Percentiles rank a stretch among this genome's conserved stretches.
Evolutionary conservation across 2,329 filamentous ascomycete genomes (phyloP).

Genomic region (Aspergillus felis): DNA sequence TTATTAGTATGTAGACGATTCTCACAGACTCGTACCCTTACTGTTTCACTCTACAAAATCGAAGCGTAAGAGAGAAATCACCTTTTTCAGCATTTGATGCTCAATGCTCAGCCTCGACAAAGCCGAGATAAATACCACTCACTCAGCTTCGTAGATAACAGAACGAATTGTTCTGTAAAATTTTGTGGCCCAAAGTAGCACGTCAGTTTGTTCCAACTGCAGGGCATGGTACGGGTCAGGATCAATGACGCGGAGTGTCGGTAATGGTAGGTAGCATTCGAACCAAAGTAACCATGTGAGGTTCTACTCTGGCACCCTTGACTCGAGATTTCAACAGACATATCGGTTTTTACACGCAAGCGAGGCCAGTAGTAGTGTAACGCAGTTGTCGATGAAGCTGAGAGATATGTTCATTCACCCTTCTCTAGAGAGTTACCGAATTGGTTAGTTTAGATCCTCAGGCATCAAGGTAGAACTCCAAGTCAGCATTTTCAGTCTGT

Average conservation of each 20-base stretch:
- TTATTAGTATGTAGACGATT: no score
- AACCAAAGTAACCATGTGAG: conserved; percentile 9
- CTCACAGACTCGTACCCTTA: neutral
- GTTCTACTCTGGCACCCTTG: neutral
- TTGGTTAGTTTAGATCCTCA: neutral
- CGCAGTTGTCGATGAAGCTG: neutral
- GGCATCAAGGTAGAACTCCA: neutral
- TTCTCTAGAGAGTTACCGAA: no score
- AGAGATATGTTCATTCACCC: no score
- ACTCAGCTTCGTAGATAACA: neutral
- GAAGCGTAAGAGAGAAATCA: no score
- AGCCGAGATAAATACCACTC: neutral
- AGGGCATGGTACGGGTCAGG: neutral
- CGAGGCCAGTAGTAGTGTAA: no score
- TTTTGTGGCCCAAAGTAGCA: neutral
- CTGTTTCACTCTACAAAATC: neutral
- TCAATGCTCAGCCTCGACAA: neutral
- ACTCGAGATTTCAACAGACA: neutral
- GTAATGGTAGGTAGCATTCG: conserved; percentile 8
- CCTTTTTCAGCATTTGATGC: neutral
- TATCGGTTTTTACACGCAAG: neutral
- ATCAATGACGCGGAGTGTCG: conserved; percentile 20
- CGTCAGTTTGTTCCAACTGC: conserved; percentile 9
- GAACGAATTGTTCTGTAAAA: neutral
- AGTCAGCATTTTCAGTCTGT: neutral